Evolutionary conservation across 2,329 filamentous ascomycete species (phyloP).

Genomic region (Aspergillus puulaauensis): DNA sequence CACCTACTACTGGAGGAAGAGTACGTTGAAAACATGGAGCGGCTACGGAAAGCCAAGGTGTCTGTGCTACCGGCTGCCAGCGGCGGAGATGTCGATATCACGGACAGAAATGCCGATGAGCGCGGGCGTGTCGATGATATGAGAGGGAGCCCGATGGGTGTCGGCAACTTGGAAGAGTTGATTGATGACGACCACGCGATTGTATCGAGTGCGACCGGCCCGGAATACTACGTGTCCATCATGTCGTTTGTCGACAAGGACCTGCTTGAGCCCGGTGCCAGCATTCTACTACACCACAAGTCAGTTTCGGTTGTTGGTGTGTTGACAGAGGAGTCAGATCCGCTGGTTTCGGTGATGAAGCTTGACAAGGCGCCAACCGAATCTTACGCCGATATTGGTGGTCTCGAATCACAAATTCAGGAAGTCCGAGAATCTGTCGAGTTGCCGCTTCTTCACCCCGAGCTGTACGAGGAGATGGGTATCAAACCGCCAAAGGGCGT

Average conservation of each 20-base stretch:
- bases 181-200: slow-evolving; percentile 99
- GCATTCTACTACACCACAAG: slow-evolving; percentile 94
- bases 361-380: slow-evolving; percentile 98
- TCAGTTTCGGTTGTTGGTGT: slow-evolving; percentile 97
- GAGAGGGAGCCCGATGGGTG: slow-evolving; percentile 97
- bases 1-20: slow-evolving; percentile 96
- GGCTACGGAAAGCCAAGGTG: slow-evolving; percentile 85
- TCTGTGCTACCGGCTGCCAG: slow-evolving; percentile 55
- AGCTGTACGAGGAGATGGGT: slow-evolving; percentile 99
- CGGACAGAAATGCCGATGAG: slow-evolving; percentile 91
- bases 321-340: slow-evolving; percentile 92
- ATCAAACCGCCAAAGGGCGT: slow-evolving; percentile 99
- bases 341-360: slow-evolving; percentile 97
- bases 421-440: slow-evolving; percentile 98
- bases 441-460: slow-evolving; percentile 88
- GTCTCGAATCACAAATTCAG: slow-evolving; percentile 91
- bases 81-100: slow-evolving; percentile 68
- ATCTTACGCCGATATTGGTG: slow-evolving; percentile 97
- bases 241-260: slow-evolving; percentile 99
- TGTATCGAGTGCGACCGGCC: slow-evolving; percentile 93
- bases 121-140: slow-evolving; percentile 94
- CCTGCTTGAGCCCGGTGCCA: slow-evolving; percentile 90
- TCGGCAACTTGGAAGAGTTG: slow-evolving; percentile 95
- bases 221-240: slow-evolving; percentile 99
- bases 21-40: slow-evolving; percentile 98